Evolutionary conservation across 805 yeast genomes (phyloP).

Genomic region (Tetrapisispora phaffii): DNA sequence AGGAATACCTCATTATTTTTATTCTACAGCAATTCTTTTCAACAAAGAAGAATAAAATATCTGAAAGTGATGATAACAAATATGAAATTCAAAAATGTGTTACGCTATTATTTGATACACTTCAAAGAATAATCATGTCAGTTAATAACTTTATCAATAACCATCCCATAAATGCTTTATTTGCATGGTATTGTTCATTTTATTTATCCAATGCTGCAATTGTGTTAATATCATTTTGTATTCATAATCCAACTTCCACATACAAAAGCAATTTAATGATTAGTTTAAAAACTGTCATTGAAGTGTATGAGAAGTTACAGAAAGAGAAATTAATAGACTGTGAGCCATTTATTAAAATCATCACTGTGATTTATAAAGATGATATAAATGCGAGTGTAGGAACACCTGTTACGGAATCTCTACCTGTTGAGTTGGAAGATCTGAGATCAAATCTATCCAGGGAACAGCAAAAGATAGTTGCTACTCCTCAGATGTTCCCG

Average conservation of each 20-base stretch:
- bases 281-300: conserved; percentile 3
- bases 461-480: neutral
- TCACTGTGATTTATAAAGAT: neutral
- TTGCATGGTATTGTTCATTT: conserved; percentile 56
- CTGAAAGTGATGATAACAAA: conserved; percentile 29
- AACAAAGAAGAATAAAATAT: conserved; percentile 36
- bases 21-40: conserved; percentile 48
- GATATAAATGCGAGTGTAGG: no score
- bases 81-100: conserved; percentile 33
- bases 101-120: conserved; percentile 39
- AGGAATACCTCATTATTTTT: conserved; percentile 44
- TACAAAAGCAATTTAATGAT: neutral
- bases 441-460: neutral
- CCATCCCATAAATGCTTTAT: conserved; percentile 35
- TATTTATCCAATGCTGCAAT: conserved; percentile 50
- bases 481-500: neutral
- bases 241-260: neutral
- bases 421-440: neutral
- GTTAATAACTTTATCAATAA: conserved; percentile 34
- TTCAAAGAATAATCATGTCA: conserved; percentile 43
- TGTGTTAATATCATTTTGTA: neutral
- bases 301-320: conserved; percentile 1
- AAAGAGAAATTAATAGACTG: conserved; percentile 6
- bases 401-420: neutral
- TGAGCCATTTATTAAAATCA: conserved; percentile 5